Evolutionary conservation across 176 grass and related monocot species (phyloP).

Genomic region (Carex cristatella): DNA sequence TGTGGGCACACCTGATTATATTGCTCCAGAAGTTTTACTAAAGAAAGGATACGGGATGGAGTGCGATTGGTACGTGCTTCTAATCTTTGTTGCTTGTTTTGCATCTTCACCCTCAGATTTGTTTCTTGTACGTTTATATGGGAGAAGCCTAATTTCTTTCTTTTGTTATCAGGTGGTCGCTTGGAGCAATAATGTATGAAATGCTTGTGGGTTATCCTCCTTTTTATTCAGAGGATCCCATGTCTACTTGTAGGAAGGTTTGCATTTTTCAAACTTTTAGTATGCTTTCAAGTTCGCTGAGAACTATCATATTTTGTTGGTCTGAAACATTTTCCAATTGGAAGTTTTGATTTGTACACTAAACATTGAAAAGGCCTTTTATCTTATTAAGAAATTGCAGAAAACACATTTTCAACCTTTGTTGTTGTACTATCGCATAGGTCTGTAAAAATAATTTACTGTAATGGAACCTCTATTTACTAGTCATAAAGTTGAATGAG

Average conservation of each 20-base stretch:
- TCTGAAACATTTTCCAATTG: neutral
- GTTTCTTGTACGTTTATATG: neutral
- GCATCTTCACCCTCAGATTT: neutral
- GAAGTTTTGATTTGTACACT: neutral
- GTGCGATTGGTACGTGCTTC: slow-evolving; percentile 77
- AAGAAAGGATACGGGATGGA: slow-evolving; percentile 99
- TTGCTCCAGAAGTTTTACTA: slow-evolving; percentile 94
- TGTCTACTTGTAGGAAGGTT: slow-evolving; percentile 97
- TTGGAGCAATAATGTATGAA: slow-evolving; percentile 99
- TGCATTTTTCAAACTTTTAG: slow-evolving; percentile 8
- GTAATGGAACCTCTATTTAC: neutral
- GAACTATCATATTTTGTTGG: neutral
- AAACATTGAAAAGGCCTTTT: neutral
- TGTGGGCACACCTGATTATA: slow-evolving; percentile 98
- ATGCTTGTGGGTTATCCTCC: slow-evolving; percentile 99
- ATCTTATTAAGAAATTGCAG: neutral
- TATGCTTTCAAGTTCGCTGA: neutral
- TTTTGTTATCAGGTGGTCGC: slow-evolving; percentile 75
- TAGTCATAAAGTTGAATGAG: neutral
- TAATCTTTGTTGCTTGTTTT: slow-evolving; percentile 27
- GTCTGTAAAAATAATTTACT: neutral
- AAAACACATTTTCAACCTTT: neutral
- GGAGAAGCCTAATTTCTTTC: neutral
- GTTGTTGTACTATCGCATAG: neutral
- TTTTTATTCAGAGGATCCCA: slow-evolving; percentile 98